phyloP scores from a whole-genome alignment of 768 basidiomycete genomes.

The Phaeolepiota aurea region DNA sequence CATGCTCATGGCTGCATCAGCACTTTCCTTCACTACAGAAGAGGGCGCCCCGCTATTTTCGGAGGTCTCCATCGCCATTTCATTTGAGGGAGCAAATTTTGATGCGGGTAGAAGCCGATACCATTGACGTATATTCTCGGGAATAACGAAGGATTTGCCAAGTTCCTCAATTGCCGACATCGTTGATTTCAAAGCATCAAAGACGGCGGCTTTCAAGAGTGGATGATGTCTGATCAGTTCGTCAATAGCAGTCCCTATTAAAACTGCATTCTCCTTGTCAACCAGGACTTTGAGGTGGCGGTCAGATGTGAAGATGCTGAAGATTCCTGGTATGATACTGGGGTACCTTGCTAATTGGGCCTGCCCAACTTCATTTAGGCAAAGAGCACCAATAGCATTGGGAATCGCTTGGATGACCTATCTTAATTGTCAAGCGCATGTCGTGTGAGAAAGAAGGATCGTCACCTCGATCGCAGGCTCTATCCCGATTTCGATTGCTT shows the following conservation, averaged over 20 bases:
- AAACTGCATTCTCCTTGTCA: conserved; percentile 88
- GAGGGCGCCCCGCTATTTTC: conserved; percentile 9
- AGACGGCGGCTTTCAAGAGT: conserved; percentile 68
- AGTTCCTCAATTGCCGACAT: conserved; percentile 68
- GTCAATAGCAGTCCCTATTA: conserved; percentile 86
- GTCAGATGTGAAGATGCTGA: conserved; percentile 81
- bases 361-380: conserved; percentile 87
- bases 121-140: conserved; percentile 56
- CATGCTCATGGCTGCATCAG: conserved; percentile 11
- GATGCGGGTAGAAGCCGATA: conserved; percentile 43
- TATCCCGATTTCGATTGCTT: conserved; percentile 73
- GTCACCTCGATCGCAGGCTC: conserved; percentile 83
- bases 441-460: no score
- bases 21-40: conserved; percentile 8
- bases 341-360: conserved; percentile 71
- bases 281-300: conserved; percentile 74
- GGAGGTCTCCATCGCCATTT: conserved; percentile 40
- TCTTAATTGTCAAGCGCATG: no score
- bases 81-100: conserved; percentile 17
- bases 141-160: conserved; percentile 49
- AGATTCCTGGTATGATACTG: conserved; percentile 76
- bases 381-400: conserved; percentile 93
- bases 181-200: conserved; percentile 66
- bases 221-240: conserved; percentile 97
- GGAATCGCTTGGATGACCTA: conserved; percentile 90